Evolutionary conservation across 2,329 filamentous ascomycete genomes (phyloP).

Genomic region (Botrytis medusae): DNA sequence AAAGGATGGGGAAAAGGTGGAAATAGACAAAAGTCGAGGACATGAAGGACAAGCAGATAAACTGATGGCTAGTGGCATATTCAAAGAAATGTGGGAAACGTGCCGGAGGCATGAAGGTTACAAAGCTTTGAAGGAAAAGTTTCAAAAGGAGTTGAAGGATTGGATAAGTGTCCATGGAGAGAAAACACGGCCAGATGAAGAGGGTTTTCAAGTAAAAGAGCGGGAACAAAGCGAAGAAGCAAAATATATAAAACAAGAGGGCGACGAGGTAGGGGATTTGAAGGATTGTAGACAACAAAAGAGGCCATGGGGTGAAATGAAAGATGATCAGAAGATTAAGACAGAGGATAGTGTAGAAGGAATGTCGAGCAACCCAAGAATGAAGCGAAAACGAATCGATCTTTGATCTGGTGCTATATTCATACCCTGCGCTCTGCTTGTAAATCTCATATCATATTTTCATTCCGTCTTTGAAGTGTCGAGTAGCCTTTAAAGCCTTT

Average conservation of each 20-base stretch:
- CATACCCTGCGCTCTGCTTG: background rate
- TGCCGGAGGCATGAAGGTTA: conserved; percentile 10
- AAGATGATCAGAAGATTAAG: background rate
- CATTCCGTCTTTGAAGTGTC: background rate
- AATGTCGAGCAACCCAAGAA: background rate
- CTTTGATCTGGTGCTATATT: background rate
- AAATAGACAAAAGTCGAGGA: conserved; percentile 44
- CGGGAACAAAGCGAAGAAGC: background rate
- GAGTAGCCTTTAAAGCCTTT: background rate
- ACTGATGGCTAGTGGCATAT: conserved; percentile 49
- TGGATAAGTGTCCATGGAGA: background rate
- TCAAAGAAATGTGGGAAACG: conserved; percentile 48
- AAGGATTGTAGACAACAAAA: background rate
- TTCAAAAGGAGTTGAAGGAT: background rate
- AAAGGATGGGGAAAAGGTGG: conserved; percentile 33
- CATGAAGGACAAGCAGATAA: conserved; percentile 52
- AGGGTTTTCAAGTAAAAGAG: background rate
- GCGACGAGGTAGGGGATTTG: background rate
- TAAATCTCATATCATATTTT: background rate
- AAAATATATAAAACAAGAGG: background rate
- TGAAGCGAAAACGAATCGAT: background rate
- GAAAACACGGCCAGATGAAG: background rate
- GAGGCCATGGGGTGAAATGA: background rate
- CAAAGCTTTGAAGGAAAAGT: background rate
- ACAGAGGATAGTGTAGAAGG: background rate